phyloP scores from a whole-genome alignment of 805 yeast genomes.

The Lipomyces sp. region DNA sequence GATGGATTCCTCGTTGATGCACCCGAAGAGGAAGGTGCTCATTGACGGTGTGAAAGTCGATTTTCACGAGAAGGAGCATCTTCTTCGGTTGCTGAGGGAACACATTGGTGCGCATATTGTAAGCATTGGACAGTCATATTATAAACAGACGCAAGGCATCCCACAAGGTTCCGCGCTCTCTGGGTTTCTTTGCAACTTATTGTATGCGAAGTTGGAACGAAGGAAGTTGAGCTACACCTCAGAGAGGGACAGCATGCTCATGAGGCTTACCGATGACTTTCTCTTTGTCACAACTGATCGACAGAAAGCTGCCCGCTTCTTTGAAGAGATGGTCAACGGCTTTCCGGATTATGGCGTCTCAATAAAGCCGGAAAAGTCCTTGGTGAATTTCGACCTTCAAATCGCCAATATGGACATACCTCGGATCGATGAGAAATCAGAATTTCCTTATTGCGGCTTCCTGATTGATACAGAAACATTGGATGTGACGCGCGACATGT shows the following conservation, averaged over 20 bases:
- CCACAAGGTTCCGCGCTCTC: constrained; percentile 85
- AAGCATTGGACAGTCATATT: constrained; percentile 39
- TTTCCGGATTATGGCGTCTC: constrained; percentile 45
- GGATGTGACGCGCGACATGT: constrained; percentile 18
- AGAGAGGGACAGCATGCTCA: constrained; percentile 39
- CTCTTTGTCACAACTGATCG: constrained; percentile 55
- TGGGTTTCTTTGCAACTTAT: constrained; percentile 66
- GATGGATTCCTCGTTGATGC: background rate
- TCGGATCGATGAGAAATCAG: background rate
- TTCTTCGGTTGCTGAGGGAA: constrained; percentile 46
- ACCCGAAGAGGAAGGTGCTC: constrained; percentile 4
- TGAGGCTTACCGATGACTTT: constrained; percentile 84
- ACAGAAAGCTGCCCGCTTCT: constrained; percentile 36
- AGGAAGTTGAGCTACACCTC: constrained; percentile 35
- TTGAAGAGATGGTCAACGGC: constrained; percentile 35
- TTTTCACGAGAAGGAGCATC: constrained; percentile 42
- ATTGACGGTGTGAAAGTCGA: constrained; percentile 40
- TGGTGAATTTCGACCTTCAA: constrained; percentile 31
- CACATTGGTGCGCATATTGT: constrained; percentile 53
- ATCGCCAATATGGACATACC: constrained; percentile 1
- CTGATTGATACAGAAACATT: constrained; percentile 15
- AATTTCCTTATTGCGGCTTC: constrained; percentile 26
- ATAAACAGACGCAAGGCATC: constrained; percentile 61
- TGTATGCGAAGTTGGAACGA: constrained; percentile 58
- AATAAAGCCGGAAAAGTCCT: constrained; percentile 44